These are phyloP conservation scores for Limnomonas spitsbergensis DNA, from an alignment of 139 green algal species.

Conservation along the genomic window DNA sequence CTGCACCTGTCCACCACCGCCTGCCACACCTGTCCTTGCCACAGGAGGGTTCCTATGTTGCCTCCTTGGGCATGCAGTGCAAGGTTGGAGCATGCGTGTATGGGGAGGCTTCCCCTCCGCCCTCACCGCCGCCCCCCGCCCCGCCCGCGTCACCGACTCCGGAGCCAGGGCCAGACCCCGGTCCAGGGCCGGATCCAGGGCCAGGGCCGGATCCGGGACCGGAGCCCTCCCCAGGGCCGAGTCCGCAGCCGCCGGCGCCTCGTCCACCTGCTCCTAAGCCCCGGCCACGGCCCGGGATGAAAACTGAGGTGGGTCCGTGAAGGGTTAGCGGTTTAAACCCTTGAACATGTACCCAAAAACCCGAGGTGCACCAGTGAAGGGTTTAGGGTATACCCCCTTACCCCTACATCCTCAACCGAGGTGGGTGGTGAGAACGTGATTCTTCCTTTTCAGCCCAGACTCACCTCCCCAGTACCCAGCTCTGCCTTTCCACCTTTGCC, in stretches of 20 bases:
- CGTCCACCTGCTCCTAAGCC: conserved; percentile 18
- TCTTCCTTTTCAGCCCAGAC: no score
- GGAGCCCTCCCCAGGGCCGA: neutral
- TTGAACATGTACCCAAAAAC: no score
- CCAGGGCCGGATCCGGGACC: conserved; percentile 4
- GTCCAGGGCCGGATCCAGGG: neutral
- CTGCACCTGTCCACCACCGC: no score
- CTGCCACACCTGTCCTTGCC: no score
- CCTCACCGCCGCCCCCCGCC: conserved; percentile 26
- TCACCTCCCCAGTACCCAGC: no score
- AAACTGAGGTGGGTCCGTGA: conserved; percentile 40
- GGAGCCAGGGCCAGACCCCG: neutral
- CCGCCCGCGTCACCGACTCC: neutral
- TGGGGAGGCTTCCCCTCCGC: conserved; percentile 20
- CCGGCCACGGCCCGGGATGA: conserved; percentile 12
- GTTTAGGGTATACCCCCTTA: no score
- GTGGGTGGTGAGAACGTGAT: no score
- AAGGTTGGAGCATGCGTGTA: conserved; percentile 58
- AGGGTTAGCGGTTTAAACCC: neutral
- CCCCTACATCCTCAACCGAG: no score
- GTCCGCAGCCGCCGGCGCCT: conserved; percentile 6
- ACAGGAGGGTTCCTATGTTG: conserved; percentile 56
- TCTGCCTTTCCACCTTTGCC: no score
- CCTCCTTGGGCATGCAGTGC: conserved; percentile 60
- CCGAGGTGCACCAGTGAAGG: no score